Evolutionary conservation across 164 flowering plant species (phyloP).

Genomic region (Liquidambar formosana): DNA sequence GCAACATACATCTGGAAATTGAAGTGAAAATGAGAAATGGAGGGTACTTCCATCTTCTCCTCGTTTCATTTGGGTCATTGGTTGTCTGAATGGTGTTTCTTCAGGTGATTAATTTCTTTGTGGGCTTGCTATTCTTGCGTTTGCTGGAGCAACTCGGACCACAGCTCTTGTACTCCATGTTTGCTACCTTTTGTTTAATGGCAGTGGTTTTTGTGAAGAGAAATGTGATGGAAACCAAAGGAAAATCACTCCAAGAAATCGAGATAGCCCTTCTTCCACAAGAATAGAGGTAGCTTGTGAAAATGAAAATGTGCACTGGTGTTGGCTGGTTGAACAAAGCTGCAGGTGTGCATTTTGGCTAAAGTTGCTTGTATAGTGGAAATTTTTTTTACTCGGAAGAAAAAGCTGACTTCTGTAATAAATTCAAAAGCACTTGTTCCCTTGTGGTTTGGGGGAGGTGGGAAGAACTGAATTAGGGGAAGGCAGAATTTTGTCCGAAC

Average conservation of each 20-base stretch:
- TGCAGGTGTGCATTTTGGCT: not conserved
- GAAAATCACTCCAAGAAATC: conserved; percentile 92
- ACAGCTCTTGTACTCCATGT: conserved; percentile 62
- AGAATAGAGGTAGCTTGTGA: conserved; percentile 17
- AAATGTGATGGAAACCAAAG: conserved; percentile 93
- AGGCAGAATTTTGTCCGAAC: not conserved
- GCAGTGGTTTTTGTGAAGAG: conserved; percentile 80
- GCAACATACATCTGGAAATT: no score
- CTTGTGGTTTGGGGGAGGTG: not conserved
- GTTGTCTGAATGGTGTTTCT: conserved; percentile 4
- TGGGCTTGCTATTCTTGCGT: conserved; percentile 82
- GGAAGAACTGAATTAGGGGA: not conserved
- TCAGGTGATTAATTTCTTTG: conserved; percentile 91
- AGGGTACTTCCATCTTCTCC: not conserved
- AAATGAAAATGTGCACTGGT: not conserved
- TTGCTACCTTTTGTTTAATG: conserved; percentile 63
- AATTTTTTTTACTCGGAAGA: not conserved
- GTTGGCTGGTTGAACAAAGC: not conserved
- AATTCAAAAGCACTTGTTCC: not conserved
- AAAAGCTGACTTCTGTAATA: no score
- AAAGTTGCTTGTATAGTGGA: not conserved
- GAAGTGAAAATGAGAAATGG: not conserved
- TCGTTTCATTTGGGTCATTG: not conserved
- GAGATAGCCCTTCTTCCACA: conserved; percentile 88
- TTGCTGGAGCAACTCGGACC: conserved; percentile 85